Conservation (phyloP, 352 stramenopile genomes). For the Hyaloperonospora brassicae region DNA sequence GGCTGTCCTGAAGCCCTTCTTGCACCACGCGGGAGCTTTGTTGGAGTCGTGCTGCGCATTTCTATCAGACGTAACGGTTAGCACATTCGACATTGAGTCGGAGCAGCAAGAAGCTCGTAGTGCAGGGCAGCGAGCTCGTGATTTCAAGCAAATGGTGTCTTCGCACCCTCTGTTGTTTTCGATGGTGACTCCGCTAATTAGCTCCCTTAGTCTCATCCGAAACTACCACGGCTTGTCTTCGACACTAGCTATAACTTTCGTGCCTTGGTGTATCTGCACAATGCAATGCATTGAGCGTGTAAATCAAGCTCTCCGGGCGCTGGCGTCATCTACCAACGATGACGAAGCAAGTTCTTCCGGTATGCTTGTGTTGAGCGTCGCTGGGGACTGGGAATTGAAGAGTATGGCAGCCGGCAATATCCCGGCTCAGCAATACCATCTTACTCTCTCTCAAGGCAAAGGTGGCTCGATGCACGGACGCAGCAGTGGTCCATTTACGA, state of each 20-base stretch:
- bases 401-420: slow-evolving; percentile 83
- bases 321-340: slow-evolving; percentile 22
- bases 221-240: slow-evolving; percentile 64
- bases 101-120: slow-evolving; percentile 16
- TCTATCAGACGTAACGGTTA: slow-evolving; percentile 24
- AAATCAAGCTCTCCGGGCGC: slow-evolving; percentile 38
- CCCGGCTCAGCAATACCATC: slow-evolving; percentile 79
- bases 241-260: slow-evolving; percentile 60
- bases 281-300: slow-evolving; percentile 63
- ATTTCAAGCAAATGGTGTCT: slow-evolving; percentile 31
- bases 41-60: slow-evolving; percentile 50
- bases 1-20: slow-evolving; percentile 66
- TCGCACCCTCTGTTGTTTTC: slow-evolving; percentile 49
- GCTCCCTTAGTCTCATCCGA: slow-evolving; percentile 51
- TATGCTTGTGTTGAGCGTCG: slow-evolving; percentile 54
- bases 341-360: slow-evolving; percentile 19
- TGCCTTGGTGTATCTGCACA: slow-evolving; percentile 67
- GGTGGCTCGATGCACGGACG: slow-evolving; percentile 57
- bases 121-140: slow-evolving; percentile 14
- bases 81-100: slow-evolving; percentile 16
- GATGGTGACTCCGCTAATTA: slow-evolving; percentile 58
- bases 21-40: slow-evolving; percentile 56
- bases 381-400: slow-evolving; percentile 82
- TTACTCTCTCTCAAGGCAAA: slow-evolving; percentile 60
- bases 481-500: slow-evolving; percentile 76